Conservation (phyloP, 257 asterid genomes). For the Forsythia viridissima region DNA sequence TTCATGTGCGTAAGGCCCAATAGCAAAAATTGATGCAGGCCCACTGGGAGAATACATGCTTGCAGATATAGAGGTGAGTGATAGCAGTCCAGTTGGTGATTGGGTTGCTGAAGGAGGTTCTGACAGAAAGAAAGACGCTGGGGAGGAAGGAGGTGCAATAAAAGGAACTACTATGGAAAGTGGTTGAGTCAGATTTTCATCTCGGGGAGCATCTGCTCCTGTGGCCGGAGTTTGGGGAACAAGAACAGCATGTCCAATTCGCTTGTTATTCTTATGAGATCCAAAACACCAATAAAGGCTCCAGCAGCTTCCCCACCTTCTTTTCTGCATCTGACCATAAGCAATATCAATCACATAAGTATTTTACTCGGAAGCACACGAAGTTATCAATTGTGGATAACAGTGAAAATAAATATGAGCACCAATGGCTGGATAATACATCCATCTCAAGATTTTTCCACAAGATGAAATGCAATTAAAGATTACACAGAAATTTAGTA, state of each 20-base stretch:
- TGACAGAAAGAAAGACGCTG: conserved; percentile 84
- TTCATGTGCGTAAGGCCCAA: conserved; percentile 93
- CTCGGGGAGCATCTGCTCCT: conserved; percentile 39
- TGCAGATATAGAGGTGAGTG: conserved; percentile 57
- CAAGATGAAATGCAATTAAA: not conserved
- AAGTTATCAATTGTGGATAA: not conserved
- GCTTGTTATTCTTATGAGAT: conserved; percentile 52
- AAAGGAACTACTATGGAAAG: conserved; percentile 67
- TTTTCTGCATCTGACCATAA: conserved; percentile 54
- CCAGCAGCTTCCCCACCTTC: conserved; percentile 84
- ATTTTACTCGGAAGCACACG: not conserved
- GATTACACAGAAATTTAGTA: not conserved
- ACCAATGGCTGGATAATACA: not conserved
- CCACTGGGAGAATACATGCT: conserved; percentile 85
- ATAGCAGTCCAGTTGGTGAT: conserved; percentile 68
- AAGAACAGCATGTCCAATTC: conserved; percentile 77
- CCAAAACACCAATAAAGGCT: conserved; percentile 86
- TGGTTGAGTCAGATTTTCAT: conserved; percentile 51
- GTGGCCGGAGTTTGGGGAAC: conserved; percentile 57
- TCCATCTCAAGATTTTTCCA: not conserved
- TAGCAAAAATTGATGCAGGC: conserved; percentile 79
- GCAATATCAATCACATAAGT: not conserved
- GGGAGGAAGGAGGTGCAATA: conserved; percentile 93
- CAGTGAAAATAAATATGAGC: not conserved
- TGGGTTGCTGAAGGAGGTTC: conserved; percentile 81